A percentile compares a stretch with the other conserved stretches of the same genome.
Evolutionary conservation across 495 filamentous ascomycete species (phyloP).

Genomic region (Hypoxylon fragiforme): DNA sequence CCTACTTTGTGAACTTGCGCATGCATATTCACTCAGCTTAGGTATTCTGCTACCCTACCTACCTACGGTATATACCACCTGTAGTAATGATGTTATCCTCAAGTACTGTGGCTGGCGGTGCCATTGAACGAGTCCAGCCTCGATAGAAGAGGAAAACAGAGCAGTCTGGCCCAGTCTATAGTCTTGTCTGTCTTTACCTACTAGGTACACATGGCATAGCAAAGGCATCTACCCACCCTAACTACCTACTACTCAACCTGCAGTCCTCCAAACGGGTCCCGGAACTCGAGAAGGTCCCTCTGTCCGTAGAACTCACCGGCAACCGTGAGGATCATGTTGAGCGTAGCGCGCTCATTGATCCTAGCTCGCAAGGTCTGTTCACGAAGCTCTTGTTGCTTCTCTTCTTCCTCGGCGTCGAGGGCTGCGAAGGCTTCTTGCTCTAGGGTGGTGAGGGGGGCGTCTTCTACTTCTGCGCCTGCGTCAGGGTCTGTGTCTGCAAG

Average conservation of each 20-base stretch:
- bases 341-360: constrained; percentile 58
- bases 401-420: constrained; percentile 25
- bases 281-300: constrained; percentile 75
- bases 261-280: constrained; percentile 56
- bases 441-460: constrained; percentile 12
- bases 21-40: no score
- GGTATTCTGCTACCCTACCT: no score
- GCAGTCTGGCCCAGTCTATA: no score
- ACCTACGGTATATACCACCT: no score
- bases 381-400: constrained; percentile 8
- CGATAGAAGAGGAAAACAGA: no score
- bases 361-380: constrained; percentile 27
- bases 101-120: no score
- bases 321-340: constrained; percentile 92
- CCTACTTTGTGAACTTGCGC: no score
- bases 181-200: no score
- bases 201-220: no score
- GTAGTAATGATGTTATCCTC: no score
- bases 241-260: constrained; percentile 25
- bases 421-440: constrained; percentile 30
- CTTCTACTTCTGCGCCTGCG: constrained; percentile 8
- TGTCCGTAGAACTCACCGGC: constrained; percentile 91
- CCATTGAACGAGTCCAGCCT: no score
- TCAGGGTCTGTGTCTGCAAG: constrained; percentile 1
- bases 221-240: background rate